These are phyloP conservation scores for Magnusiomyces suaveolens DNA, from an alignment of 1,139 yeast species.

Conservation along the genomic window DNA sequence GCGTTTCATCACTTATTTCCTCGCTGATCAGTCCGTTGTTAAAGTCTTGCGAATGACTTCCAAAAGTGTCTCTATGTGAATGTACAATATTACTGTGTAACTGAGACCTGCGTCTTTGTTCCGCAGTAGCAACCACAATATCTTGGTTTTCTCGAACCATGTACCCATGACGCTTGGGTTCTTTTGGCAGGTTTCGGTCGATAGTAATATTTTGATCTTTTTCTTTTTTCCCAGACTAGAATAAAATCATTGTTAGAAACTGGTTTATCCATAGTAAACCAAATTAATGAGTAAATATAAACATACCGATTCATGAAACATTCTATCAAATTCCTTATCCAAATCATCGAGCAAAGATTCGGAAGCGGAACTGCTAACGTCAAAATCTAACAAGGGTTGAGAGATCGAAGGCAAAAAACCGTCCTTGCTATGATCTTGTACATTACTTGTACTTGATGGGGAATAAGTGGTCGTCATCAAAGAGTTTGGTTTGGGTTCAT, in stretches of 20 bases:
- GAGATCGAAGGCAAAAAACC: neutral
- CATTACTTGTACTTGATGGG: too few relatives aligned
- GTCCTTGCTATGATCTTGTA: neutral
- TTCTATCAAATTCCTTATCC: constrained; percentile 32
- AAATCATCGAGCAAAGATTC: constrained; percentile 36
- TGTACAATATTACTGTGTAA: neutral
- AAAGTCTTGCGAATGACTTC: neutral
- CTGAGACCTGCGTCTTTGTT: neutral
- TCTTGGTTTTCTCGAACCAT: constrained; percentile 28
- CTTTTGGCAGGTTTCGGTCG: neutral
- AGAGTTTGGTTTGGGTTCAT: too few relatives aligned
- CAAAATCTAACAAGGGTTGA: constrained; percentile 18
- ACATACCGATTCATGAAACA: constrained; percentile 20
- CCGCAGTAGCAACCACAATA: constrained; percentile 26
- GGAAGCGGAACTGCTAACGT: constrained; percentile 29
- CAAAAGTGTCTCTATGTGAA: neutral
- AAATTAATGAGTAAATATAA: neutral
- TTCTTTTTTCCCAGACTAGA: neutral
- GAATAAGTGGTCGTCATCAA: too few relatives aligned
- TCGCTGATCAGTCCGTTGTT: neutral
- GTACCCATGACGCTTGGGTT: constrained; percentile 26
- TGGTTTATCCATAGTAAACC: neutral
- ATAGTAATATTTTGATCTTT: neutral
- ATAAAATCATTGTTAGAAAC: neutral
- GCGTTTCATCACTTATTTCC: constrained; percentile 2